Base-by-base conservation (phyloP, 495 filamentous ascomycete species). In the Talaromyces borbonicus region DNA sequence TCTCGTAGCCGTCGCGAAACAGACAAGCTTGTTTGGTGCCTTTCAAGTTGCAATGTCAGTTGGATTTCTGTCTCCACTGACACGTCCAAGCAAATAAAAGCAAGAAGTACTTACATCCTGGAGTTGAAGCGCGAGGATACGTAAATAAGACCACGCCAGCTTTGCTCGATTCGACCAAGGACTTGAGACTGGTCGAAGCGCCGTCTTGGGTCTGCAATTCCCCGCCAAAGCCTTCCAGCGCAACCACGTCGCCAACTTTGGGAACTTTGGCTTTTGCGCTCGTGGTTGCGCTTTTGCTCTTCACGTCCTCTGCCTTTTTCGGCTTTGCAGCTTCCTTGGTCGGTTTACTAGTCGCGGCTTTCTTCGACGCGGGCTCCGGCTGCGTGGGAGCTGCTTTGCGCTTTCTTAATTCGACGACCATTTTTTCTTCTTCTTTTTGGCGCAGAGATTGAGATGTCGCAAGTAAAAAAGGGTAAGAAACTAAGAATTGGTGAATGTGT, bases 121-220 rank as follows among this genome's bases (percentile, higher is more conserved):
- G 85, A 22, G 92, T 98, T 8, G 84, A 90, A 48, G 92, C 92
- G 70, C 84, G 94, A 24, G 92, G 92, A 59, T 96, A 98, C 26
- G 88, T 95, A 61, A 98, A 97, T 24, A 98, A 62, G 12, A 94
- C 85, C 18, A 97, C 84, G 16, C 92, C 90, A 40, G 73, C 71
- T 65, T 87, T 81, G 70, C 88, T 90, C 51, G 81, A 74, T 32
- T 86, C 83, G 12, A 96, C 78, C 19, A 98, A 75, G 44, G 71
- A 70, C 64, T 83, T 77, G 42, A 98, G 68, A 1, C 77, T 89
- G 9, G 82, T 87, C 60, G 80, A 86, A 29, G 61, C 62, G 50
- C 87, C 88, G 52, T 94, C 85, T 53, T 96, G 77, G 43, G 81
- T 90, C 66, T 89, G 78, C 48, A 98, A 59, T 55, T 90, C 81